Percentiles rank a stretch among this genome's conserved stretches.
phyloP scores from a whole-genome alignment of 139 green algal genomes.

The Picochlorum sp. region DNA sequence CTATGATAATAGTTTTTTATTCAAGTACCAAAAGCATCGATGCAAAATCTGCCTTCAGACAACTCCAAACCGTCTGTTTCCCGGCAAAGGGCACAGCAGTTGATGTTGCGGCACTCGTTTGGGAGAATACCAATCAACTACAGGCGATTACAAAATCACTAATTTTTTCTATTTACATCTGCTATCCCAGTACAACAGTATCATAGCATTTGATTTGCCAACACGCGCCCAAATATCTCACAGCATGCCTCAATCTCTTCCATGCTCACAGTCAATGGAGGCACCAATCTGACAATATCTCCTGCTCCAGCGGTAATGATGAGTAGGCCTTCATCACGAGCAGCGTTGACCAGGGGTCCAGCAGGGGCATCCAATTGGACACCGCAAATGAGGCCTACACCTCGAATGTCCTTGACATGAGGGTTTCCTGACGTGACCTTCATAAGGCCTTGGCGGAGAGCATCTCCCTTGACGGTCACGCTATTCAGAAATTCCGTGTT shows the following conservation, averaged over 20 bases:
- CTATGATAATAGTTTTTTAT: neutral
- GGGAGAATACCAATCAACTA: neutral
- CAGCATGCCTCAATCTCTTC: slow-evolving; percentile 72
- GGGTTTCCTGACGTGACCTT: slow-evolving; percentile 55
- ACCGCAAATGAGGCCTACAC: slow-evolving; percentile 61
- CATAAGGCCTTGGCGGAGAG: slow-evolving; percentile 59
- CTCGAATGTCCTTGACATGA: slow-evolving; percentile 46
- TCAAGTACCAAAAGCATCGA: no score
- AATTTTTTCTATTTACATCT: neutral
- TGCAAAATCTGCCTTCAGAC: no score
- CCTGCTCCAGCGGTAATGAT: slow-evolving; percentile 89
- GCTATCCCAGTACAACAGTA: neutral
- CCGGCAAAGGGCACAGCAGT: no score
- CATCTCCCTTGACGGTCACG: slow-evolving; percentile 71
- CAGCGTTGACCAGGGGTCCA: slow-evolving; percentile 57
- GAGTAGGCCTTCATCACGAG: slow-evolving; percentile 72
- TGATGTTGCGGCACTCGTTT: no score
- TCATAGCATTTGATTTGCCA: neutral
- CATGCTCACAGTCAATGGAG: slow-evolving; percentile 80
- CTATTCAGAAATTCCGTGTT: slow-evolving; percentile 73
- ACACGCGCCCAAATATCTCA: neutral
- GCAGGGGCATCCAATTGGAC: slow-evolving; percentile 84
- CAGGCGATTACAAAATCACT: neutral
- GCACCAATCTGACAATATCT: slow-evolving; percentile 90
- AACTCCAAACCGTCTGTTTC: no score